A percentile compares a stretch with the other conserved stretches of the same genome.
Evolutionary conservation across 306 rosid genomes (phyloP).

Genomic region (Lathyrus aphaca): DNA sequence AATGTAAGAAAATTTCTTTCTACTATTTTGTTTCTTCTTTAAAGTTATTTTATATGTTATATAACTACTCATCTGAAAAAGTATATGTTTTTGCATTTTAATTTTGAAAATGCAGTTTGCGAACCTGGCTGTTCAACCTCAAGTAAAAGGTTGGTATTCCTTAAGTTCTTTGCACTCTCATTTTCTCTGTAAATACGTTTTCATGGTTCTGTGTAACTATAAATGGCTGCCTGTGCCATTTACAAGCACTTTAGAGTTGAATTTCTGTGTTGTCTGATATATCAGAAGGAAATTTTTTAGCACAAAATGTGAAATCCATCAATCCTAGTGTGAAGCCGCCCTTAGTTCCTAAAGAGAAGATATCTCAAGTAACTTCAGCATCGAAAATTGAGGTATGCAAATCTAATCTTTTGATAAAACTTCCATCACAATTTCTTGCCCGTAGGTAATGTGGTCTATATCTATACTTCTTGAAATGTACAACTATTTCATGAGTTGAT

Average conservation of each 20-base stretch:
- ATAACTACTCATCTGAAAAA: constrained; percentile 33
- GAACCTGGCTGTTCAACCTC: constrained; percentile 58
- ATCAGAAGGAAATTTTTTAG: constrained; percentile 32
- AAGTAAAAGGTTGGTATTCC: constrained; percentile 55
- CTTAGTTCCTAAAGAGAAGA: constrained; percentile 47
- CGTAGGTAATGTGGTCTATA: too few species aligned
- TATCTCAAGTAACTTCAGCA: constrained; percentile 47
- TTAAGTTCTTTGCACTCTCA: constrained; percentile 22
- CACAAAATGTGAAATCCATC: constrained; percentile 17
- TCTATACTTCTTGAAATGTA: too few species aligned
- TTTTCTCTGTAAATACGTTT: constrained; percentile 29
- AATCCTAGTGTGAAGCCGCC: constrained; percentile 43
- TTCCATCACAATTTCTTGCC: neutral
- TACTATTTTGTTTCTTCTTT: constrained; percentile 31
- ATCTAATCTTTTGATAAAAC: constrained; percentile 28
- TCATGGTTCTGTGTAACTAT: constrained; percentile 18
- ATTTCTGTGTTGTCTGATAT: constrained; percentile 39
- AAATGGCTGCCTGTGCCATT: neutral
- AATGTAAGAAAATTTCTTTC: constrained; percentile 60
- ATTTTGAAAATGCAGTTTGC: constrained; percentile 55
- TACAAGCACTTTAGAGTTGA: constrained; percentile 24
- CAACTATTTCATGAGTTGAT: neutral
- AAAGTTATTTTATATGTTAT: constrained; percentile 37
- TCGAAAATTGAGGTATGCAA: constrained; percentile 59
- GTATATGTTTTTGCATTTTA: constrained; percentile 34